Evolutionary conservation across 768 basidiomycete genomes (phyloP).

Genomic region (Russula griseocarnosa): DNA sequence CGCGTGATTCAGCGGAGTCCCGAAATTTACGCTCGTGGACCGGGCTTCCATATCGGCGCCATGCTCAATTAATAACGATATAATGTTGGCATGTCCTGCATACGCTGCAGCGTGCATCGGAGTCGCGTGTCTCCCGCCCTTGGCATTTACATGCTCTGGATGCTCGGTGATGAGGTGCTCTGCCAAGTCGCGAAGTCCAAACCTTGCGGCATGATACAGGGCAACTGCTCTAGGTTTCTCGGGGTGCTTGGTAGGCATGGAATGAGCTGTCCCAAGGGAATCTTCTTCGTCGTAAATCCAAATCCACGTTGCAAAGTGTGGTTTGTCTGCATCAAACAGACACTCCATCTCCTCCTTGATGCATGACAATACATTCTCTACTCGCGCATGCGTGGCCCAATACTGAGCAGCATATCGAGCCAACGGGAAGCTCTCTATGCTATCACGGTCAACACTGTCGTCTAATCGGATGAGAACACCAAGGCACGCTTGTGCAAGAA

Average conservation of each 20-base stretch:
- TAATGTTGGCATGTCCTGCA: not conserved
- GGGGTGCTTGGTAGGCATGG: not conserved
- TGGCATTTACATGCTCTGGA: not conserved
- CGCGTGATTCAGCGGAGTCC: not conserved
- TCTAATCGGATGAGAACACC: constrained; percentile 3
- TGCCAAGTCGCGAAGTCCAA: not conserved
- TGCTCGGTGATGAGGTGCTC: not conserved
- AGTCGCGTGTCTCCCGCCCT: not conserved
- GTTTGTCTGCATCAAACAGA: not conserved
- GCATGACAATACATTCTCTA: not conserved
- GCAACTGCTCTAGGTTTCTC: not conserved
- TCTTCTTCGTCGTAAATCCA: not conserved
- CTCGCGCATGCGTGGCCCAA: not conserved
- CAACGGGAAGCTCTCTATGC: not conserved
- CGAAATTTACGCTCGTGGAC: too few species aligned
- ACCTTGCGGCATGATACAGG: not conserved
- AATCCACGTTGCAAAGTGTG: not conserved
- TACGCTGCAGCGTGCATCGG: not conserved
- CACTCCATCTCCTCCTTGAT: not conserved
- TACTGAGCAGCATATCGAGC: not conserved
- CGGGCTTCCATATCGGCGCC: not conserved
- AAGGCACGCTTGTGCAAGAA: constrained; percentile 2
- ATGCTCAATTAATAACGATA: not conserved
- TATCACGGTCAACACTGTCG: not conserved
- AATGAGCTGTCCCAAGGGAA: too few species aligned